Evolutionary conservation across 1,284 basidiomycete species (phyloP).

Genomic region (Melampsora larici-populina): DNA sequence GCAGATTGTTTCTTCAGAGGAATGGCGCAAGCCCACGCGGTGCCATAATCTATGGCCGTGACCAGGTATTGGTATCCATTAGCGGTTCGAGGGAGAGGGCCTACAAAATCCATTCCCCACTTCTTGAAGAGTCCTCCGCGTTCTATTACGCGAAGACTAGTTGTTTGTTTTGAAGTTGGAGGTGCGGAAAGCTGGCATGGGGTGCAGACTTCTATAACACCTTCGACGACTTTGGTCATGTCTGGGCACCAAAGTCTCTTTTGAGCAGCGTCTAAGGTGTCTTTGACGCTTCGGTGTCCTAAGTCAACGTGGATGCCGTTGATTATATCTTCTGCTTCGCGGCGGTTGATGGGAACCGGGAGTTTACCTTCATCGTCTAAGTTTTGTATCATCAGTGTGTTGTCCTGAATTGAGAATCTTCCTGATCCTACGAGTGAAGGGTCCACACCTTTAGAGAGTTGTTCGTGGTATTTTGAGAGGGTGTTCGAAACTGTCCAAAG

Average conservation of each 20-base stretch:
- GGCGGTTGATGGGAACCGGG: not conserved
- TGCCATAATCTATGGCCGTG: conserved; percentile 22
- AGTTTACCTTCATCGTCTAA: not conserved
- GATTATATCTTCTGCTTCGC: not conserved
- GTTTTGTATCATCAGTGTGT: not conserved
- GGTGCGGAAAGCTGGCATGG: conserved; percentile 1
- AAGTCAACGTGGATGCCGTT: not conserved
- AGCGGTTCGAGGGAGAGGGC: not conserved
- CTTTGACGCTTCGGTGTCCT: no score
- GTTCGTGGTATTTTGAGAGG: not conserved
- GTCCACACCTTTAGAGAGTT: not conserved
- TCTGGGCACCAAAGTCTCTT: not conserved
- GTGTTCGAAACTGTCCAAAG: not conserved
- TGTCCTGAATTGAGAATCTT: no score
- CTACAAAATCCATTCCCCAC: conserved; percentile 27
- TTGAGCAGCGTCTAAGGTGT: not conserved
- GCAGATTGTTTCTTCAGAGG: not conserved
- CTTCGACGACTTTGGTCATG: conserved; percentile 6
- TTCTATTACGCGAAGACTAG: not conserved
- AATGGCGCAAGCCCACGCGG: no score
- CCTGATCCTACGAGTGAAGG: not conserved
- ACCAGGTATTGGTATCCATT: conserved; percentile 10
- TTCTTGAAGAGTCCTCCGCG: not conserved
- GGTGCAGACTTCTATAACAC: not conserved
- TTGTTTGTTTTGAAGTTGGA: no score